A percentile compares a stretch with the other conserved stretches of the same genome.
Evolutionary conservation across 2,329 filamentous ascomycete species (phyloP).

Genomic region (Penicillium sp.): DNA sequence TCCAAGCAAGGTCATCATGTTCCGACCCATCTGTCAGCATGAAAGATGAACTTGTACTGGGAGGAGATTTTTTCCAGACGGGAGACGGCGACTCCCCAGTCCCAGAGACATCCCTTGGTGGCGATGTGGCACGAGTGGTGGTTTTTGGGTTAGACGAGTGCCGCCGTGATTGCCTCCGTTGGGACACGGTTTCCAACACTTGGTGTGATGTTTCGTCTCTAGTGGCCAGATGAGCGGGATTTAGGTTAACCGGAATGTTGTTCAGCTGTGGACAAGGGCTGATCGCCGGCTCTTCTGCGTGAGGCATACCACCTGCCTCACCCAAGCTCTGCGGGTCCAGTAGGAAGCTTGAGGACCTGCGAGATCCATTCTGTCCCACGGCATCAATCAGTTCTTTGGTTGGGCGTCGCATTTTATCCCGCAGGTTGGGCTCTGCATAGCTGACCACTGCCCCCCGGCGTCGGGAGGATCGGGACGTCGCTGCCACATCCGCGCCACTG

Average conservation of each 20-base stretch:
- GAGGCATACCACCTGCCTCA: constrained; percentile 17
- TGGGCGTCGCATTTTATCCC: constrained; percentile 80
- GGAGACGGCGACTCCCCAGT: background rate
- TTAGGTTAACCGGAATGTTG: constrained; percentile 7
- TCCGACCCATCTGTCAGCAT: constrained; percentile 6
- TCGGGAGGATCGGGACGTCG: constrained; percentile 64
- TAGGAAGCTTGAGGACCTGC: constrained; percentile 49
- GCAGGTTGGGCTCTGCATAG: constrained; percentile 78
- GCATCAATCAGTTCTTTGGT: constrained; percentile 75
- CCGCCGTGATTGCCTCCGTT: constrained; percentile 29
- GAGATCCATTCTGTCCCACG: constrained; percentile 56
- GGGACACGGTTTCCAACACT: constrained; percentile 27
- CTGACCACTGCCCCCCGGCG: constrained; percentile 69
- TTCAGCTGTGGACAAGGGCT: background rate
- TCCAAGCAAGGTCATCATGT: constrained; percentile 10
- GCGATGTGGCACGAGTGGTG: constrained; percentile 3
- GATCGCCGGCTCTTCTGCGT: background rate
- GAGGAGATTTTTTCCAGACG: background rate
- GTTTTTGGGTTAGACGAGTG: constrained; percentile 34
- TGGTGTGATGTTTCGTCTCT: constrained; percentile 18
- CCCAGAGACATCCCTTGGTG: constrained; percentile 1
- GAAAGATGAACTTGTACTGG: constrained; percentile 1
- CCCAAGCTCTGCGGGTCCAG: constrained; percentile 46
- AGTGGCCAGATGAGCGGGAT: constrained; percentile 16
- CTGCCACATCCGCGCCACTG: constrained; percentile 31